Evolutionary conservation across 2,329 filamentous ascomycete genomes (phyloP), one percentile per base, ranked within the genome.

Genomic region (Thermomyces lanuginosus): DNA sequence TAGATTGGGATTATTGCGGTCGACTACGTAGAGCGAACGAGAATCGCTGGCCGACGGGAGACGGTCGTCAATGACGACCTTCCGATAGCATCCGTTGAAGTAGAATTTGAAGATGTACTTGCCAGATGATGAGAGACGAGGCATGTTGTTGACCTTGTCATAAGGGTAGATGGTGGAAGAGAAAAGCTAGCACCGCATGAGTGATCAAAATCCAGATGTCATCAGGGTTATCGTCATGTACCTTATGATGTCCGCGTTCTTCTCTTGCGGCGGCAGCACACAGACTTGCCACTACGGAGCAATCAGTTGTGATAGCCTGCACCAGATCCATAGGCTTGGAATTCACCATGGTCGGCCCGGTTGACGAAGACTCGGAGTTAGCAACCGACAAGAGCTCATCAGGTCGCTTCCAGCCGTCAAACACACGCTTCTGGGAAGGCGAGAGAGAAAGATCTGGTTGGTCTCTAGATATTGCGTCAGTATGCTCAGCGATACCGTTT

Each of bases 281-380:
- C 4, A 98, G 64, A 48, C 89, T 93, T 9, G 89, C 89, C 15
- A 98, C 86, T 3, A 98, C 86, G 1, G 89, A 95, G 47, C 89
- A 98, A 49, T 98, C 89, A 1, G 86, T 91, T 4, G 86, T 84
- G 32, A 92, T 73, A 51, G 98, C 89, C 52, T 98, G 89, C 2
- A 93, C 83, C 5, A 98, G 66, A 51, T 98, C 86, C 34, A 79
- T 72, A 8, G 67, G 63, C 6, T 62, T 55, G 5, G 55, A 53
- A 9, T 65, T 59, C 24, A 56, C 51, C 71, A 80, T 79, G 7
- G 16, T 8, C 4, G 12, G 20, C 67, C 55, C 8, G 61, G 63
- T 46, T 12, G 26, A 16, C 6, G 8, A 27, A 21, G 30, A 9
- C 17, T 32, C 22, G 6, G 24, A 18, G 4, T 40, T 31, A 36